Conservation (phyloP, 2,329 filamentous ascomycete genomes). For the Fusarium equiseti region DNA sequence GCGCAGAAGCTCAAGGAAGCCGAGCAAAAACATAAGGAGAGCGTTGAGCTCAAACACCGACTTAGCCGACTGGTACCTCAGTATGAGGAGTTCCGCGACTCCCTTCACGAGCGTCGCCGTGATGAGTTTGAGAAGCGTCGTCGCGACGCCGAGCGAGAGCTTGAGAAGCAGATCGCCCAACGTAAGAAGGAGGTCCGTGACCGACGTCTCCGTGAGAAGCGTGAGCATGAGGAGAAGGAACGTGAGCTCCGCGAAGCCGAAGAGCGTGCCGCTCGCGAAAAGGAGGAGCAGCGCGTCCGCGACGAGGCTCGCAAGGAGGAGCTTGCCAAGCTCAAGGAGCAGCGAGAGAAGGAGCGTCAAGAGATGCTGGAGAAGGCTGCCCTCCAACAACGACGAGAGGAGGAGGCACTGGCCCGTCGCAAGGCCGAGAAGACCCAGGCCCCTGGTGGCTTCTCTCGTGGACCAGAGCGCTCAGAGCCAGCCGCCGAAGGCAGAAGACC, state of each 20-base stretch:
- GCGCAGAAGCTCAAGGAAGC: slow-evolving; percentile 82
- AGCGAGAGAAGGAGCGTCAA: slow-evolving; percentile 75
- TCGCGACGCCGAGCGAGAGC: slow-evolving; percentile 89
- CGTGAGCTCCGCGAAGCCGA: slow-evolving; percentile 83
- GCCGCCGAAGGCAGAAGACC: slow-evolving; percentile 51
- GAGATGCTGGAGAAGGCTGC: slow-evolving; percentile 74
- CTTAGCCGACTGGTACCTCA: slow-evolving; percentile 84
- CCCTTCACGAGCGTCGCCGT: slow-evolving; percentile 86
- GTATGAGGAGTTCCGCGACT: slow-evolving; percentile 86
- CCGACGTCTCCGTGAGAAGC: slow-evolving; percentile 82
- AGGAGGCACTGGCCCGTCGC: slow-evolving; percentile 84
- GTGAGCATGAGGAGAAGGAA: slow-evolving; percentile 87
- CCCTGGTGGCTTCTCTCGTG: slow-evolving; percentile 46
- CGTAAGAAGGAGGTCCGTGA: slow-evolving; percentile 92
- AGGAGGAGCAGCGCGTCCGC: slow-evolving; percentile 82
- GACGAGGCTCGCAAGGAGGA: slow-evolving; percentile 84
- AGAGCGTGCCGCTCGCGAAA: slow-evolving; percentile 83
- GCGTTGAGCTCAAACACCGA: slow-evolving; percentile 92
- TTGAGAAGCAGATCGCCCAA: slow-evolving; percentile 89
- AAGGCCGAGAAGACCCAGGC: slow-evolving; percentile 71
- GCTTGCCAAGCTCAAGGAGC: slow-evolving; percentile 74
- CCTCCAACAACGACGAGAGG: slow-evolving; percentile 84
- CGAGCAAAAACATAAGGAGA: slow-evolving; percentile 90
- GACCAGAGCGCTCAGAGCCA: slow-evolving; percentile 47
- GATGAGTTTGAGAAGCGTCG: slow-evolving; percentile 96